Evolutionary conservation across 768 basidiomycete species (phyloP).

Genomic region (Leucosporidium scottii): DNA sequence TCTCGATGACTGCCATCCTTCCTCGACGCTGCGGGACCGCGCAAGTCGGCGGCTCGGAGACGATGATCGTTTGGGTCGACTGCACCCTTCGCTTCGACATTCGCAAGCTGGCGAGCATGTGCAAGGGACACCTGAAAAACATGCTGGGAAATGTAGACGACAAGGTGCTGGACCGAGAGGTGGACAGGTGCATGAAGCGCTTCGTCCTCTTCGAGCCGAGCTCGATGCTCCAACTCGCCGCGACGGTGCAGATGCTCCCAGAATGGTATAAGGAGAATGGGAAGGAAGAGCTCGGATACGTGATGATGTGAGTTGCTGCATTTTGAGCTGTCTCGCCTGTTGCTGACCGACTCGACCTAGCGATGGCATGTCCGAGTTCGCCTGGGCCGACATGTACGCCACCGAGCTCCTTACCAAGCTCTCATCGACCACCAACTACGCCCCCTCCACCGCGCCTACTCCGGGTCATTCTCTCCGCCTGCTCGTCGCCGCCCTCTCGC

Average conservation of each 20-base stretch:
- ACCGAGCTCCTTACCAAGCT: slow-evolving; percentile 46
- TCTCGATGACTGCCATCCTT: too few species aligned
- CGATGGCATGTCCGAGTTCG: slow-evolving; percentile 68
- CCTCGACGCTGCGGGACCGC: too few species aligned
- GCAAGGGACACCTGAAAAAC: too few species aligned
- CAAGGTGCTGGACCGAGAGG: slow-evolving; percentile 35
- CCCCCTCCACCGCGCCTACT: slow-evolving; percentile 17
- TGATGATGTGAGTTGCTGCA: too few species aligned
- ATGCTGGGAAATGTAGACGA: not conserved
- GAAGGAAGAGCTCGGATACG: slow-evolving; percentile 38
- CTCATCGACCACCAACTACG: not conserved
- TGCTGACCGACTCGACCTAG: slow-evolving; percentile 59
- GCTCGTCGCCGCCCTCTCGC: slow-evolving; percentile 50
- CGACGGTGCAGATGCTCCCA: slow-evolving; percentile 56
- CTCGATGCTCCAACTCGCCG: slow-evolving; percentile 62
- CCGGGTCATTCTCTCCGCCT: slow-evolving; percentile 45
- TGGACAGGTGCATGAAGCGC: slow-evolving; percentile 47
- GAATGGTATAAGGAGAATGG: slow-evolving; percentile 47
- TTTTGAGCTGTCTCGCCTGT: slow-evolving; percentile 17
- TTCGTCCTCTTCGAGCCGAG: slow-evolving; percentile 64
- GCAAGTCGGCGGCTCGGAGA: too few species aligned
- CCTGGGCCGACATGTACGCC: slow-evolving; percentile 68
- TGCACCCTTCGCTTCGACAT: too few species aligned
- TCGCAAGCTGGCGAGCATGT: too few species aligned
- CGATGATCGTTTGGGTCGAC: too few species aligned